Conservation (phyloP, 225 moss, liverwort and hornwort genomes). For the Bryoerythrophyllum caledonicum region DNA sequence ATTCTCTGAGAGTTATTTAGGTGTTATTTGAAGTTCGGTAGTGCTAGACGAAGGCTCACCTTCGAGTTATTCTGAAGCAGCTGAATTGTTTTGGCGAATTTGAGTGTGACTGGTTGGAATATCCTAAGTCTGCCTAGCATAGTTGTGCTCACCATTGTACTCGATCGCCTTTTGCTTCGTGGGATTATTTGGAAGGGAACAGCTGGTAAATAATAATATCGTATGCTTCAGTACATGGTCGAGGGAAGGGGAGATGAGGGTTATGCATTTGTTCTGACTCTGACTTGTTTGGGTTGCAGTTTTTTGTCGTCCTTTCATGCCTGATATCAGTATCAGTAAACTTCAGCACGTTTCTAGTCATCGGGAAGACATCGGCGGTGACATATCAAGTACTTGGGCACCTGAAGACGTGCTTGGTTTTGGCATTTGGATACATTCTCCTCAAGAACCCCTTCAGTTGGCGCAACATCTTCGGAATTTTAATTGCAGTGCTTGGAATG, state of each 20-base stretch:
- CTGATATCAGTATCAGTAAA: conserved; percentile 95
- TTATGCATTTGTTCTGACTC: conserved; percentile 24
- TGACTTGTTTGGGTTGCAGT: conserved; percentile 57
- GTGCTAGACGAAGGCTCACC: background rate
- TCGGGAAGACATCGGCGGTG: conserved; percentile 69
- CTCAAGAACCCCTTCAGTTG: conserved; percentile 74
- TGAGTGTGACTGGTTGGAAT: background rate
- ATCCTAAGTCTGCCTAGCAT: background rate
- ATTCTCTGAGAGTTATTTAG: background rate
- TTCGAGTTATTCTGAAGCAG: background rate
- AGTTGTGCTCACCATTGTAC: background rate
- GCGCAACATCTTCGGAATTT: conserved; percentile 63
- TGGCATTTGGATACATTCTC: conserved; percentile 69
- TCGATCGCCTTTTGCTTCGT: conserved; percentile 2
- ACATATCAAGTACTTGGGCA: conserved; percentile 73
- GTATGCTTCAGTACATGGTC: background rate
- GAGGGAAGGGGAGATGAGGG: conserved; percentile 8
- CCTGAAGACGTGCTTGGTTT: conserved; percentile 63
- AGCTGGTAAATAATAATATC: background rate
- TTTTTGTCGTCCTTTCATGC: conserved; percentile 86
- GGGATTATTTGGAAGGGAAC: background rate
- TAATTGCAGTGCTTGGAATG: conserved; percentile 66
- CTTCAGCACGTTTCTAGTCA: conserved; percentile 75
- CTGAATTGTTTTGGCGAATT: background rate
- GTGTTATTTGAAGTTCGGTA: background rate